Evolutionary conservation across 2,329 filamentous ascomycete species (phyloP).

Genomic region (Fusarium sp.): DNA sequence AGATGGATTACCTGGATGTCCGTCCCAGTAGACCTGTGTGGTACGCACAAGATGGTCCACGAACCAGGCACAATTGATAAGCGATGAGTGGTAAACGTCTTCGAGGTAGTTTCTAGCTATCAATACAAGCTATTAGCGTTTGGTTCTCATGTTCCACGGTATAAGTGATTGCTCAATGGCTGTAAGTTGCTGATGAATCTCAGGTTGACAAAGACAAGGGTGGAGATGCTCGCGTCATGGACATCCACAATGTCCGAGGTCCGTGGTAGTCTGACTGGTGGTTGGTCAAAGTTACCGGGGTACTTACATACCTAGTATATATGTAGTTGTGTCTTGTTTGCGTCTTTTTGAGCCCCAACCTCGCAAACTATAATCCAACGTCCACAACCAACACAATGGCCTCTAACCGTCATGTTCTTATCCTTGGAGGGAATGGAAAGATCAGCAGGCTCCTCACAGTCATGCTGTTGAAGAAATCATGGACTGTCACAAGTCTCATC

Average conservation of each 20-base stretch:
- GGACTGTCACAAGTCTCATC: constrained; percentile 79
- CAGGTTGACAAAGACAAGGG: constrained; percentile 20
- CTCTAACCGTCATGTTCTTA: constrained; percentile 61
- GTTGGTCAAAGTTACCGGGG: constrained; percentile 21
- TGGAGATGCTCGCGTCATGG: constrained; percentile 40
- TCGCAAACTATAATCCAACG: not conserved
- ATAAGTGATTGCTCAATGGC: not conserved
- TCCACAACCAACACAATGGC: constrained; percentile 24
- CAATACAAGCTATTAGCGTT: not conserved
- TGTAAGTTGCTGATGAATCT: constrained; percentile 1
- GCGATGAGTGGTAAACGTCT: not conserved
- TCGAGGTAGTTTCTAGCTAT: not conserved
- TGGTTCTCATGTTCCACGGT: constrained; percentile 1
- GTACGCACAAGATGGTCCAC: not conserved
- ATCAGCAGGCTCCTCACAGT: constrained; percentile 76
- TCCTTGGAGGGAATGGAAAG: constrained; percentile 82
- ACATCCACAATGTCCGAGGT: constrained; percentile 24
- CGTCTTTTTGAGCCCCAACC: constrained; percentile 24
- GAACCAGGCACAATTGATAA: not conserved
- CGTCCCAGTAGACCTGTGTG: not conserved
- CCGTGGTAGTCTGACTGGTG: constrained; percentile 26
- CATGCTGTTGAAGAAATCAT: constrained; percentile 73
- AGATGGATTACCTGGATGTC: not conserved
- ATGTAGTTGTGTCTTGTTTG: constrained; percentile 1
- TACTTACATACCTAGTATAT: constrained; percentile 15